These are phyloP conservation scores for Globisporangium lucens DNA, from an alignment of 352 stramenopile genomes.

Conservation along the genomic window DNA sequence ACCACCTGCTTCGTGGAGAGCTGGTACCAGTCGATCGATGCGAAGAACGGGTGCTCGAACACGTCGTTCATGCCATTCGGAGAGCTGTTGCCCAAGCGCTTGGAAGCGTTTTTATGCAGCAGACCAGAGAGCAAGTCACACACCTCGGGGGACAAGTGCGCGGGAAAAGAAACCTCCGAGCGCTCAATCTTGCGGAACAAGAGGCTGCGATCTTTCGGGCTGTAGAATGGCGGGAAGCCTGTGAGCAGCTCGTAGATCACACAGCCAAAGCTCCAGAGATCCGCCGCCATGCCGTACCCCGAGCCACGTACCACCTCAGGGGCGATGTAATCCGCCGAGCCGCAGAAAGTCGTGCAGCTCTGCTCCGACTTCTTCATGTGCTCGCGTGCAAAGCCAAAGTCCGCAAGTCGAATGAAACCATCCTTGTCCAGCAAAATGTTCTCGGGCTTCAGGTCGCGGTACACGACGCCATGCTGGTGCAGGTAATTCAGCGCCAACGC, in stretches of 20 bases:
- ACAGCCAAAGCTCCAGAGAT: constrained; percentile 89
- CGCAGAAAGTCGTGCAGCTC: constrained; percentile 77
- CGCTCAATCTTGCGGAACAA: constrained; percentile 97
- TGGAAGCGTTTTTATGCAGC: constrained; percentile 53
- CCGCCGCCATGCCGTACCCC: constrained; percentile 72
- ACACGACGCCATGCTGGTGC: constrained; percentile 75
- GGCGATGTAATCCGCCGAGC: constrained; percentile 82
- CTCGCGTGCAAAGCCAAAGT: constrained; percentile 79
- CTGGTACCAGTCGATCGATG: constrained; percentile 70
- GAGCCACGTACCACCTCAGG: constrained; percentile 72
- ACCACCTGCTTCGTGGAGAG: constrained; percentile 71
- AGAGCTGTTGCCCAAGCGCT: constrained; percentile 51
- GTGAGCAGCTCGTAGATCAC: constrained; percentile 85
- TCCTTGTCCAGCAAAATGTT: constrained; percentile 88
- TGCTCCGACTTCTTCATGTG: constrained; percentile 52
- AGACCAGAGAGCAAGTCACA: constrained; percentile 55
- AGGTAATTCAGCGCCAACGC: constrained; percentile 91
- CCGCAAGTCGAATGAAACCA: constrained; percentile 87
- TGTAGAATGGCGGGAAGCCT: constrained; percentile 92
- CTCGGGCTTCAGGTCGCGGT: constrained; percentile 91
- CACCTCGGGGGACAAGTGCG: constrained; percentile 74
- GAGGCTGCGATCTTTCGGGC: constrained; percentile 75
- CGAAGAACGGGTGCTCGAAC: constrained; percentile 76
- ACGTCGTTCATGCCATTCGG: constrained; percentile 65
- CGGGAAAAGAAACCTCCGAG: constrained; percentile 90